A percentile compares a stretch with the other conserved stretches of the same genome.
Evolutionary conservation across 2,329 filamentous ascomycete genomes (phyloP).

Genomic region (Aspergillus fijiensis): DNA sequence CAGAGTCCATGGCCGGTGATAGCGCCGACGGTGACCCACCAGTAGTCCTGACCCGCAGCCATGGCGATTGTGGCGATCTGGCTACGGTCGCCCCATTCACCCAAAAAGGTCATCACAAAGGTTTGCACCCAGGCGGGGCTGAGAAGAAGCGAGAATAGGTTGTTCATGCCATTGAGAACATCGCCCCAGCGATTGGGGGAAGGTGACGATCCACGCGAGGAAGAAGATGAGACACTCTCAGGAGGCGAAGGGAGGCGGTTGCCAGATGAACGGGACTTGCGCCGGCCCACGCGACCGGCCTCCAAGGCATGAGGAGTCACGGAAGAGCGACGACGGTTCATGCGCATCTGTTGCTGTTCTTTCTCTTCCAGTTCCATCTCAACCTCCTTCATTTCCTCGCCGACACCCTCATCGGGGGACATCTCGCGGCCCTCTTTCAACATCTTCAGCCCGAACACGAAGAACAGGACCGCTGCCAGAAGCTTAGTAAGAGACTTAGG

Average conservation of each 20-base stretch:
- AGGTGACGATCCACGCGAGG: constrained; percentile 60
- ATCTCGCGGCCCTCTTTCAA: constrained; percentile 84
- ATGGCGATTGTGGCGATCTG: constrained; percentile 99
- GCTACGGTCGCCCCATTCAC: constrained; percentile 96
- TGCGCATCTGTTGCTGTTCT: constrained; percentile 71
- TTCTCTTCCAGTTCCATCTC: constrained; percentile 93
- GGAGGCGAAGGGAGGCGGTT: constrained; percentile 77
- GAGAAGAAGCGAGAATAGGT: constrained; percentile 81
- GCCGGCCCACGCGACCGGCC: constrained; percentile 65
- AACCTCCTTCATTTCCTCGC: constrained; percentile 97
- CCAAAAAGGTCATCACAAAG: constrained; percentile 97
- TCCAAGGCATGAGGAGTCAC: constrained; percentile 76
- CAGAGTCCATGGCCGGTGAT: constrained; percentile 83
- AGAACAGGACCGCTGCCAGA: constrained; percentile 78
- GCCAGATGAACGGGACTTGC: constrained; percentile 68
- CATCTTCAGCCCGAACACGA: constrained; percentile 83
- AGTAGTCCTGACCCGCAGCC: constrained; percentile 97
- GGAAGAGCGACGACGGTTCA: constrained; percentile 64
- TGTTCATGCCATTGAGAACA: constrained; percentile 67
- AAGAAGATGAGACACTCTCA: constrained; percentile 76
- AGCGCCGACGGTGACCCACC: constrained; percentile 94
- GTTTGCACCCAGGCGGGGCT: constrained; percentile 98
- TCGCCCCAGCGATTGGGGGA: constrained; percentile 46
- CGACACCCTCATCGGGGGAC: constrained; percentile 83
- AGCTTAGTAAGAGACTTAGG: constrained; percentile 90